A percentile compares a stretch with the other conserved stretches of the same genome.
These are phyloP conservation scores for Heliocybe sulcata DNA, from an alignment of 1,284 basidiomycete genomes.

Conservation along the genomic window DNA sequence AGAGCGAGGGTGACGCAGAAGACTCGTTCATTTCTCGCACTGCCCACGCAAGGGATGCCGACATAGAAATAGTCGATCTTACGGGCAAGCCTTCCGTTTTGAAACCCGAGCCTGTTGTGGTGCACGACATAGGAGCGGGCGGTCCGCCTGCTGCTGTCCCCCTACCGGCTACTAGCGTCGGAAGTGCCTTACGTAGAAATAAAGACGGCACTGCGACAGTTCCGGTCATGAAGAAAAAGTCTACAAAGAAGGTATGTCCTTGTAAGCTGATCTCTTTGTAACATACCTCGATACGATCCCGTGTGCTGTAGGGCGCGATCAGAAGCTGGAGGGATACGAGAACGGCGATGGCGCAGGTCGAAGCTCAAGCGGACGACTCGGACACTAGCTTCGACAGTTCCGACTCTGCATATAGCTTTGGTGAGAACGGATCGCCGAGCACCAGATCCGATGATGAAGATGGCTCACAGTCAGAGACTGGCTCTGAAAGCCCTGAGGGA, in stretches of 20 bases:
- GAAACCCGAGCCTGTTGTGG: conserved; percentile 17
- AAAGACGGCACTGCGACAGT: conserved; percentile 44
- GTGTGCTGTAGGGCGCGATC: conserved; percentile 23
- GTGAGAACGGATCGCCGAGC: conserved; percentile 24
- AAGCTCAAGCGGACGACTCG: conserved; percentile 27
- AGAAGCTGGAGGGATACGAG: conserved; percentile 27
- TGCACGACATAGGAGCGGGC: conserved; percentile 6
- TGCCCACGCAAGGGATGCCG: conserved; percentile 3
- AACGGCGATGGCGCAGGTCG: conserved; percentile 9
- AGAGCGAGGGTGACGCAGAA: conserved; percentile 28
- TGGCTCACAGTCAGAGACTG: conserved; percentile 7
- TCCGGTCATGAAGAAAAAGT: conserved; percentile 36
- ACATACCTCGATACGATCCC: not conserved
- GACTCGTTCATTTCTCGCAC: not conserved
- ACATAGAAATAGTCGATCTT: not conserved
- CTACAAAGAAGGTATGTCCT: conserved; percentile 23
- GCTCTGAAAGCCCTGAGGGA: conserved; percentile 12
- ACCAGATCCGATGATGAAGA: conserved; percentile 4
- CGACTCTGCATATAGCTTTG: conserved; percentile 55
- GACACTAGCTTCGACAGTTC: conserved; percentile 73
- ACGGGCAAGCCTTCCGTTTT: not conserved
- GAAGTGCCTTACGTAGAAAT: conserved; percentile 52
- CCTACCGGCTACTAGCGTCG: conserved; percentile 25
- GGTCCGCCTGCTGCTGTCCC: not conserved
- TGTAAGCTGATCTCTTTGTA: conserved; percentile 21